Evolutionary conservation across 352 stramenopile genomes (phyloP), one percentile per base, ranked within the genome.

Genomic region (Globisporangium takayamanum): DNA sequence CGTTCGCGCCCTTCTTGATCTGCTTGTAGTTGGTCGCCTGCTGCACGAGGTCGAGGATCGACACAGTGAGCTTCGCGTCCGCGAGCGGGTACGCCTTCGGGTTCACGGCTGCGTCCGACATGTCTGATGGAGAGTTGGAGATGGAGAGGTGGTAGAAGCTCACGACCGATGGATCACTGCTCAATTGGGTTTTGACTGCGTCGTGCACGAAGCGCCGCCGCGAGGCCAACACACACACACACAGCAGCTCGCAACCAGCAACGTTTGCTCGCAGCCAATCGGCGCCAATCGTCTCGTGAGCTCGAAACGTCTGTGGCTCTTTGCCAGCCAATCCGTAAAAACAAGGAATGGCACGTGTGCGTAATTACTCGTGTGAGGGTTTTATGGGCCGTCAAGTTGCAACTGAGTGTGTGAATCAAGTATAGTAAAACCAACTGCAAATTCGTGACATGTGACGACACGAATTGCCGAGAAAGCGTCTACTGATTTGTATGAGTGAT

Each of bases 1-100:
- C 98, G 83, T 99, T 99, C 57, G 97, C 98, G 55, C 98, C 97
- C 85, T 99, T 99, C 82, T 99, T 99, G 67, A 99, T 98, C 80
- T 99, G 97, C 89, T 99, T 99, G 92, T 99, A 99, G 81, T 99
- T 99, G 66, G 92, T 96, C 45, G 97, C 96, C 73, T 99, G 97
- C 78, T 99, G 97, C 52, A 99, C 91, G 57, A 99, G 80, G 76
- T 99, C 97, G 56, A 99, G 86, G 66, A 99, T 98, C 57, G 89
- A 97, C 57, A 99, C 96, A 18, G 97, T 99, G 51, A 99, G 86
- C 70, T 99, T 97, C 54, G 96, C 94, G 73, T 99, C 96, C 47
- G 97, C 95, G 42, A 99, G 86, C 60, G 97, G 97, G 78, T 99
- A 99, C 44, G 97, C 96, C 87, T 99, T 98, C 42, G 87, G 87